These are phyloP conservation scores for Caloboletus inedulis DNA, from an alignment of 1,284 basidiomycete genomes.

Conservation along the genomic window DNA sequence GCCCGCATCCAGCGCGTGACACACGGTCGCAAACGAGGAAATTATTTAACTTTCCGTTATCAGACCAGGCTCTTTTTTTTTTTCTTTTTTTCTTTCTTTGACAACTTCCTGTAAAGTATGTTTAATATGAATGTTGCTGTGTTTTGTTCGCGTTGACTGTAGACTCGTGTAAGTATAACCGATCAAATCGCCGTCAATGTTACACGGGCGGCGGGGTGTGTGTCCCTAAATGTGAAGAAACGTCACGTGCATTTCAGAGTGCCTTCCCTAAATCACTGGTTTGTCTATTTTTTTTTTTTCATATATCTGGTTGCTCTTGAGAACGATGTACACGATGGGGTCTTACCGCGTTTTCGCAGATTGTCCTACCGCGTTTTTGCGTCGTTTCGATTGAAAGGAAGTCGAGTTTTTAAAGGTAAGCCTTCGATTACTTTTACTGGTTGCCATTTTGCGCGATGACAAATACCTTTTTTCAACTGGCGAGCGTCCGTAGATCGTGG, in stretches of 20 bases:
- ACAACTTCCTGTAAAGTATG: background rate
- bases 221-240: background rate
- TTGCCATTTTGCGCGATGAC: constrained; percentile 44
- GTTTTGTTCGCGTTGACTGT: background rate
- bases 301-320: background rate
- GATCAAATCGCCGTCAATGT: no score
- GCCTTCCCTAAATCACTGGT: background rate
- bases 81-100: no score
- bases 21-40: background rate
- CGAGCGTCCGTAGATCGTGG: constrained; percentile 40
- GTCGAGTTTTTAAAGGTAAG: constrained; percentile 11
- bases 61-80: background rate
- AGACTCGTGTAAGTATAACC: constrained; percentile 2
- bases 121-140: no score
- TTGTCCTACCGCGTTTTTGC: background rate
- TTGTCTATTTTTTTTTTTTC: background rate
- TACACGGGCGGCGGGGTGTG: background rate
- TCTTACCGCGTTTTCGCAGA: background rate
- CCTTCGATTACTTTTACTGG: background rate
- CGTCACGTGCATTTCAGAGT: background rate
- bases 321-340: background rate
- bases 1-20: constrained; percentile 7
- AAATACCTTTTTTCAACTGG: constrained; percentile 37
- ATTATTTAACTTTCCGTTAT: background rate
- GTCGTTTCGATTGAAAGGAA: background rate